Percentiles rank a stretch among this genome's conserved stretches.
Evolutionary conservation across 306 rosid genomes (phyloP).

Genomic region (Cicer bijugum): DNA sequence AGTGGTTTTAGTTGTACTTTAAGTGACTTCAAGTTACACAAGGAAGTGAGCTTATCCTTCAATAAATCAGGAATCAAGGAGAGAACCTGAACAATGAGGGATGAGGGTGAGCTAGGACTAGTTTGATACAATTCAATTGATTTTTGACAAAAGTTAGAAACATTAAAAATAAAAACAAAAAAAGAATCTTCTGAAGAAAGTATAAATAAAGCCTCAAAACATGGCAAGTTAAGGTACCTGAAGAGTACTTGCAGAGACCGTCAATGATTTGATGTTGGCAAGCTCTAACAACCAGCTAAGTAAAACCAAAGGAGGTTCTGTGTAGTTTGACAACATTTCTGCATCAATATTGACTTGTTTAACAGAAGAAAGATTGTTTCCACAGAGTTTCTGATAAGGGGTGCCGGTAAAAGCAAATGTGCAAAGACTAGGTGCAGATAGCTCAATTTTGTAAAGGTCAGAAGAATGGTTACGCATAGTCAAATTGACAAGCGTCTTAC

Average conservation of each 20-base stretch:
- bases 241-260: slow-evolving; percentile 35
- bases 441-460: slow-evolving; percentile 18
- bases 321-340: neutral
- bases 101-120: neutral
- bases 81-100: slow-evolving; percentile 17
- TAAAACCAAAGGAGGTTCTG: slow-evolving; percentile 40
- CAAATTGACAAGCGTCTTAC: slow-evolving; percentile 13
- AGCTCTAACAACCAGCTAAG: slow-evolving; percentile 32
- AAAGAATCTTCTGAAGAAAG: neutral
- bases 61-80: slow-evolving; percentile 29
- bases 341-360: slow-evolving; percentile 37
- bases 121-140: neutral
- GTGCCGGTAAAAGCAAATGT: slow-evolving; percentile 10
- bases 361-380: slow-evolving; percentile 39
- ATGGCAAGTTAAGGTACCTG: slow-evolving; percentile 14
- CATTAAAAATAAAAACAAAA: neutral
- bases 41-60: slow-evolving; percentile 34
- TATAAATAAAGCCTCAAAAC: neutral
- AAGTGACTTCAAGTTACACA: slow-evolving; percentile 37
- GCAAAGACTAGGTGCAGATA: slow-evolving; percentile 37
- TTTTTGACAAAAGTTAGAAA: neutral
- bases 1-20: slow-evolving; percentile 37
- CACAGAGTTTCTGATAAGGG: slow-evolving; percentile 29
- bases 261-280: slow-evolving; percentile 31
- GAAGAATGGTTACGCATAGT: slow-evolving; percentile 16